Conservation (phyloP, 2,329 filamentous ascomycete genomes). For the Alternaria ethzedia region DNA sequence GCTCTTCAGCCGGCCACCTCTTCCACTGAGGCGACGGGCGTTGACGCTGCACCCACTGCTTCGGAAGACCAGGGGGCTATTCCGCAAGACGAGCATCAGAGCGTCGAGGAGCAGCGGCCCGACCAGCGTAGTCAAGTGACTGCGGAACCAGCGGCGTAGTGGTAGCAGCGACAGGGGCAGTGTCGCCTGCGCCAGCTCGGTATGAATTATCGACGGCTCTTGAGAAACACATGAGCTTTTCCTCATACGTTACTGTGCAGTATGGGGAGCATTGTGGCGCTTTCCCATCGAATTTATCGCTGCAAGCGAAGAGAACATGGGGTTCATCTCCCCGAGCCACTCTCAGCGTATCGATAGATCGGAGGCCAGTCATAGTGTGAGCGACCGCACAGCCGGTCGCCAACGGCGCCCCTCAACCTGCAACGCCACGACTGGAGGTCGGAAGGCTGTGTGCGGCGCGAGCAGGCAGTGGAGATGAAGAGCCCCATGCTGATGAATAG, state of each 20-base stretch:
- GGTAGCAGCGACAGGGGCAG: constrained; percentile 31
- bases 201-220: constrained; percentile 32
- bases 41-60: constrained; percentile 40
- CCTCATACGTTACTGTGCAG: constrained; percentile 44
- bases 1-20: constrained; percentile 51
- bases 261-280: constrained; percentile 40
- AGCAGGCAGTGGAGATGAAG: constrained; percentile 22
- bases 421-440: constrained; percentile 37
- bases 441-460: constrained; percentile 23
- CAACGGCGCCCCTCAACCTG: constrained; percentile 39
- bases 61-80: constrained; percentile 45
- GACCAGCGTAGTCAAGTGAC: constrained; percentile 48
- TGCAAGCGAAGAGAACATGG: constrained; percentile 26
- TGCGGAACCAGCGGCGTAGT: constrained; percentile 35
- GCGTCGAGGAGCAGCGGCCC: constrained; percentile 50
- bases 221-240: constrained; percentile 29
- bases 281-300: constrained; percentile 22
- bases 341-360: constrained; percentile 31
- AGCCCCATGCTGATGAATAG: constrained; percentile 30
- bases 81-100: constrained; percentile 47
- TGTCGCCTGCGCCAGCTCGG: constrained; percentile 37
- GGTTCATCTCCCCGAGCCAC: constrained; percentile 32
- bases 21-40: constrained; percentile 42
- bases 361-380: constrained; percentile 21
- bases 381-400: constrained; percentile 14